A percentile compares a stretch with the other conserved stretches of the same genome.
These are phyloP conservation scores for Rhizopogon vulgaris DNA, from an alignment of 768 basidiomycete species.

Conservation along the genomic window DNA sequence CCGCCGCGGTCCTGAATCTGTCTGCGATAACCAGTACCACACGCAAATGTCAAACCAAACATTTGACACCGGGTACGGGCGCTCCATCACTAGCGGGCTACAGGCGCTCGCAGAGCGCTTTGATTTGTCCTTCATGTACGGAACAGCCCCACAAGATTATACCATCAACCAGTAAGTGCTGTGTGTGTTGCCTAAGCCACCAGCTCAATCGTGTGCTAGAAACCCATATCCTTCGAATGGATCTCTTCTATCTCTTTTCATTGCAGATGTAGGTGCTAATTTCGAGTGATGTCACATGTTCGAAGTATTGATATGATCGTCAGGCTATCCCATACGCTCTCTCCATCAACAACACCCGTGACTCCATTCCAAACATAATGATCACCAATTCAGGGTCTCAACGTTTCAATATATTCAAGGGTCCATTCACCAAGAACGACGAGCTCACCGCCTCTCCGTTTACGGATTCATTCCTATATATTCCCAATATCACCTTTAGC, in stretches of 20 bases:
- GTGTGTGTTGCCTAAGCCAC: no score
- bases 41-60: constrained; percentile 39
- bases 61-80: constrained; percentile 60
- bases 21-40: constrained; percentile 48
- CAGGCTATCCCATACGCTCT: constrained; percentile 53
- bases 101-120: constrained; percentile 47
- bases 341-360: constrained; percentile 57
- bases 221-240: constrained; percentile 55
- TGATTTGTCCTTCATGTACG: constrained; percentile 58
- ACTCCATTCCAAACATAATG: constrained; percentile 53
- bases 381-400: constrained; percentile 59
- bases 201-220: constrained; percentile 24
- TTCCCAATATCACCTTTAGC: constrained; percentile 45
- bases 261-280: constrained; percentile 32
- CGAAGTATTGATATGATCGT: neutral
- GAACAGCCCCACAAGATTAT: constrained; percentile 72
- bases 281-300: neutral
- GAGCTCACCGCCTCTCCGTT: constrained; percentile 74
- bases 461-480: constrained; percentile 54
- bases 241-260: constrained; percentile 55
- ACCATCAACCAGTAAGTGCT: constrained; percentile 50
- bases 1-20: neutral
- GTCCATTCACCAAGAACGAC: constrained; percentile 76
- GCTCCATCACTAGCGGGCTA: constrained; percentile 49
- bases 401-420: constrained; percentile 62